Conservation (phyloP, 2,329 filamentous ascomycete species). For the Cytospora paraplurivora region DNA sequence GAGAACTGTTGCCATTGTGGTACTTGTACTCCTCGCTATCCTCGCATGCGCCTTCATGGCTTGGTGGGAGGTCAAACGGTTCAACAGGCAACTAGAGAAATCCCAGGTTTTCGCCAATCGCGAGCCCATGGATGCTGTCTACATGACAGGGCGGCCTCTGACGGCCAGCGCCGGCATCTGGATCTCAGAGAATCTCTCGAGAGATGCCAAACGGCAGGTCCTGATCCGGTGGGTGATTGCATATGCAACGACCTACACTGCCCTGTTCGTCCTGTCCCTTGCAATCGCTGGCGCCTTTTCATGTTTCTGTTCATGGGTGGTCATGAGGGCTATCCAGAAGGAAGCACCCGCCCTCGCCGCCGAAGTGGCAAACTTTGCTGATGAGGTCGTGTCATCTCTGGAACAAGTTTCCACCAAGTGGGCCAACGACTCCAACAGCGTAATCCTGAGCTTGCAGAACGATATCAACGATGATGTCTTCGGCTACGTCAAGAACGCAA, state of each 20-base stretch:
- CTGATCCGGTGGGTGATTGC: conserved; percentile 81
- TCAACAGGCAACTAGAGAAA: conserved; percentile 70
- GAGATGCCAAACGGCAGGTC: conserved; percentile 61
- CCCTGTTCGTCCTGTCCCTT: conserved; percentile 83
- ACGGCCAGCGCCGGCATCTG: conserved; percentile 73
- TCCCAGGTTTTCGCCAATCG: conserved; percentile 66
- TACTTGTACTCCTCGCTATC: conserved; percentile 71
- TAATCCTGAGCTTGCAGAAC: conserved; percentile 55
- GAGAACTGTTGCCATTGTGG: conserved; percentile 74
- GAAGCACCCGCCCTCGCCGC: conserved; percentile 74
- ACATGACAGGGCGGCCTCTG: conserved; percentile 80
- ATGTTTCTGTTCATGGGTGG: conserved; percentile 78
- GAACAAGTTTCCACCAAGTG: conserved; percentile 74
- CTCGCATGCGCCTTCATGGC: conserved; percentile 77
- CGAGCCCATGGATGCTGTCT: conserved; percentile 85
- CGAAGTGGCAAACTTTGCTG: conserved; percentile 78
- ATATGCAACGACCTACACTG: conserved; percentile 82
- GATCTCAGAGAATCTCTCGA: conserved; percentile 64
- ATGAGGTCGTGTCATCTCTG: conserved; percentile 72
- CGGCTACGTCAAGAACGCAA: conserved; percentile 84
- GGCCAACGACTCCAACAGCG: conserved; percentile 74
- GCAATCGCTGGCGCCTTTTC: conserved; percentile 80
- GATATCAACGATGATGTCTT: conserved; percentile 85
- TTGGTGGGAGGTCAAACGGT: conserved; percentile 77
- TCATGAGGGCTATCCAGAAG: conserved; percentile 73